These are phyloP conservation scores for Kurtzmaniella fragi DNA, from an alignment of 805 yeast species.

Conservation along the genomic window DNA sequence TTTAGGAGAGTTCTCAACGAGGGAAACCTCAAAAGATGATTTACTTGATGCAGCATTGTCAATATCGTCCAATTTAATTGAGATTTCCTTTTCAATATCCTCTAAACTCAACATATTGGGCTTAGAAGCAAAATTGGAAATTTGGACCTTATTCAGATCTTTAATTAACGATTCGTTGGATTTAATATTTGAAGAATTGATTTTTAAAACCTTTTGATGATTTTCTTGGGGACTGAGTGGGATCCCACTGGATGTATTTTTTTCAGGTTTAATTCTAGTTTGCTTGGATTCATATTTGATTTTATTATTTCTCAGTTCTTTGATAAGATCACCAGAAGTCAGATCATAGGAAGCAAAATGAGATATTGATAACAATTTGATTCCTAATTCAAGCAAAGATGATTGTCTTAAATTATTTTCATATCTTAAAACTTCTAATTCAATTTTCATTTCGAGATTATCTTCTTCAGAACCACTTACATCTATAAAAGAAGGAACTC, in stretches of 20 bases:
- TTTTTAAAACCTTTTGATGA: too few relatives aligned
- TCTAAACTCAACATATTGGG: background rate
- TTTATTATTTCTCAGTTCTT: background rate
- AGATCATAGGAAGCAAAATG: background rate
- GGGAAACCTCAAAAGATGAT: background rate
- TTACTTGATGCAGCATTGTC: background rate
- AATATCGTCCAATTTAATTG: background rate
- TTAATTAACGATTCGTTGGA: too few relatives aligned
- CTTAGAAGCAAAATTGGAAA: background rate
- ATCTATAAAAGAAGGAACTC: constrained; percentile 2
- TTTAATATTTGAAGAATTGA: too few relatives aligned
- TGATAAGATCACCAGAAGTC: background rate
- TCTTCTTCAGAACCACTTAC: background rate
- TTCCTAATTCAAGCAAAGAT: constrained; percentile 20
- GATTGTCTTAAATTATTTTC: constrained; percentile 24
- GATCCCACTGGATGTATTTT: too few relatives aligned
- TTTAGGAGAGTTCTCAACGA: constrained; percentile 4
- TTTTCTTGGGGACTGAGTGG: too few relatives aligned
- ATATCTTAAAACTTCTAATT: constrained; percentile 10
- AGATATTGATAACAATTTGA: constrained; percentile 14
- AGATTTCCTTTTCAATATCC: background rate
- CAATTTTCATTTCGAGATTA: background rate
- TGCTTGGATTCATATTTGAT: background rate
- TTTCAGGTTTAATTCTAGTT: background rate
- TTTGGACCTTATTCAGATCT: too few relatives aligned